Conservation (phyloP, 176 grass and related monocot species). For the Cymbopogon citratus region DNA sequence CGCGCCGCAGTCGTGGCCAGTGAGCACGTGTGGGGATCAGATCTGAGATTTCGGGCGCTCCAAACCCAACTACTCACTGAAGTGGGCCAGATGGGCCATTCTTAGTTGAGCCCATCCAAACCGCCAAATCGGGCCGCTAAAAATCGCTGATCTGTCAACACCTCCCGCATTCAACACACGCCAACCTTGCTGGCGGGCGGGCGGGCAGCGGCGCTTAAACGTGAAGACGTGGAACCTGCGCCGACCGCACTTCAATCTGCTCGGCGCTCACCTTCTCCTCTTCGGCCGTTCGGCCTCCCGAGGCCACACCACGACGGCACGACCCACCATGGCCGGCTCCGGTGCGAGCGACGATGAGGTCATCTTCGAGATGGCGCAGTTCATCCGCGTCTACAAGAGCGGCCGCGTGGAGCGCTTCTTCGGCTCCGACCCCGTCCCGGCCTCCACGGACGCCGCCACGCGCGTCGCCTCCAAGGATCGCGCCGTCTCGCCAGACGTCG, state of each 20-base stretch:
- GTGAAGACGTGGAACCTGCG: not conserved
- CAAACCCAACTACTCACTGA: not conserved
- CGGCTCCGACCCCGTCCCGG: constrained; percentile 38
- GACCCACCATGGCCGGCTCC: constrained; percentile 13
- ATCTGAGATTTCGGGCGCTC: not conserved
- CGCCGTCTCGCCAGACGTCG: constrained; percentile 21
- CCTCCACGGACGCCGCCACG: constrained; percentile 28
- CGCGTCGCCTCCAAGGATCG: constrained; percentile 52
- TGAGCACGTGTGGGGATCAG: not conserved
- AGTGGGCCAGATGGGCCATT: constrained; percentile 16
- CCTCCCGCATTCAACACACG: not conserved
- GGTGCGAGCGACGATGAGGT: constrained; percentile 38
- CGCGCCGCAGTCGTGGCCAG: not conserved
- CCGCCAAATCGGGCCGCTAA: not conserved
- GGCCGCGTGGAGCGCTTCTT: constrained; percentile 48
- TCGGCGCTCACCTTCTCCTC: not conserved
- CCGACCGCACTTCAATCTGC: not conserved
- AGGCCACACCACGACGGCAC: not conserved
- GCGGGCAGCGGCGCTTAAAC: not conserved
- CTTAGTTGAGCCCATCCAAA: not conserved
- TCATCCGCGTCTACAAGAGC: constrained; percentile 53
- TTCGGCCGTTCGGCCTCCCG: not conserved
- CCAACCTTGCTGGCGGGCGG: not conserved
- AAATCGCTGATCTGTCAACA: constrained; percentile 1
- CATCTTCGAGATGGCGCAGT: constrained; percentile 37